Base-by-base conservation (phyloP, 208 protist genomes). In the Leishmania tarentolae region DNA sequence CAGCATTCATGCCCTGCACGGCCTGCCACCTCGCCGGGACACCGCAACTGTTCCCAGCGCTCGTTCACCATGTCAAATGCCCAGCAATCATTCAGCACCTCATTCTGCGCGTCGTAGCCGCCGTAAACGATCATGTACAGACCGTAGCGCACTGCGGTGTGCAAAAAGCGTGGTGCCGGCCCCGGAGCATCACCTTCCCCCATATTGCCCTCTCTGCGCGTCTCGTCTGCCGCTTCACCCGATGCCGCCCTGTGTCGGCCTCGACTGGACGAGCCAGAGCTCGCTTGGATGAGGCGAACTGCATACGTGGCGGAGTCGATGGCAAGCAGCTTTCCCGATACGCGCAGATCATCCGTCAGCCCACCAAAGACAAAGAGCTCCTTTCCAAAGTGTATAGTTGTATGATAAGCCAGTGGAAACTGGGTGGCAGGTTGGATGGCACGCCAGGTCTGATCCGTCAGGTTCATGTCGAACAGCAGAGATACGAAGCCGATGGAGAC, bases 41-140 rank as follows among this genome's bases (percentile, higher is more conserved):
- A 92, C 17, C 75, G 80, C 65, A 97, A 87, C 65, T 80, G 47
- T 83, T 95, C 92, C 93, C 94, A 97, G 13, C 87, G 87, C 81
- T 93, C 90, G 78, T 95, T 94, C 78, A 90, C 78, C 74, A 92
- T 72, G 72, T 97, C 93, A 80, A 95, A 97, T 0, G 94, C 94
- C 91, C 92, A 97, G 44, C 83, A 81, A 80, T 97, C 94, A 70
- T 76, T 65, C 69, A 88, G 78, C 47, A 86, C 76, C 78, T 93
- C 87, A 76, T 97, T 97, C 47, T 90, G 86, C 6, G 75, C 79
- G 82, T 95, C 84, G 84, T 92, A 93, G 65, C 94, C 94, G 57
- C 94, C 94, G 78, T 90, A 95, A 40, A 97, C 79, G 59, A 97
- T 87, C 88, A 97, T 95, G 83, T 91, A 97, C 28, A 88, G 86